Evolutionary conservation across 1,284 basidiomycete genomes (phyloP).

Genomic region (Malassezia brasiliensis): DNA sequence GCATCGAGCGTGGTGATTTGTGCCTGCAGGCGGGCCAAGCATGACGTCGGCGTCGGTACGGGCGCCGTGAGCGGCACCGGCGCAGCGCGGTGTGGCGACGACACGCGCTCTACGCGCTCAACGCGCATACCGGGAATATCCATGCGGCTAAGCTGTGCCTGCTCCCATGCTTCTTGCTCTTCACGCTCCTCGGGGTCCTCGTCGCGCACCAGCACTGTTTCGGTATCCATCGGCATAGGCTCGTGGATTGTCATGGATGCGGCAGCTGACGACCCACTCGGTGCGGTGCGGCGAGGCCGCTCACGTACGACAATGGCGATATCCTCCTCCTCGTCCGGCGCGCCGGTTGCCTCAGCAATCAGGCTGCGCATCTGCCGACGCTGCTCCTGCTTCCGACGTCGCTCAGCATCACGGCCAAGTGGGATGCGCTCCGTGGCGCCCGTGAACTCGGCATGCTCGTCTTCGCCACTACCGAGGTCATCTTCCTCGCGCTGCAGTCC

Average conservation of each 20-base stretch:
- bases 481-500: slow-evolving; percentile 38
- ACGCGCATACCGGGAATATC: slow-evolving; percentile 5
- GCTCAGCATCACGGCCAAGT: slow-evolving; percentile 25
- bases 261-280: not conserved
- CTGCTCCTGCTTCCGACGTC: slow-evolving; percentile 19
- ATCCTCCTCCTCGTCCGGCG: slow-evolving; percentile 20
- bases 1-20: slow-evolving; percentile 22
- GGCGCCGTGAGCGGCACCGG: slow-evolving; percentile 24
- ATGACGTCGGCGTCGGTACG: slow-evolving; percentile 28
- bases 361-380: slow-evolving; percentile 21
- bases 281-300: not conserved
- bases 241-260: not conserved
- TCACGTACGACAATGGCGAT: slow-evolving; percentile 16
- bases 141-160: slow-evolving; percentile 28
- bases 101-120: slow-evolving; percentile 9
- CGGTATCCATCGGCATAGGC: not conserved
- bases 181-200: slow-evolving; percentile 66
- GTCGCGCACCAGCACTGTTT: slow-evolving; percentile 53
- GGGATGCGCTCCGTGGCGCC: slow-evolving; percentile 38
- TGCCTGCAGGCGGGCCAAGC: slow-evolving; percentile 23
- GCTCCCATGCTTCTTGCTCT: slow-evolving; percentile 49
- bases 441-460: slow-evolving; percentile 40
- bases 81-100: slow-evolving; percentile 26
- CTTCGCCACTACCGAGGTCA: slow-evolving; percentile 35
- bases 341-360: slow-evolving; percentile 15